Conservation (phyloP, 2,329 filamentous ascomycete genomes). For the Coniella lustricola region DNA sequence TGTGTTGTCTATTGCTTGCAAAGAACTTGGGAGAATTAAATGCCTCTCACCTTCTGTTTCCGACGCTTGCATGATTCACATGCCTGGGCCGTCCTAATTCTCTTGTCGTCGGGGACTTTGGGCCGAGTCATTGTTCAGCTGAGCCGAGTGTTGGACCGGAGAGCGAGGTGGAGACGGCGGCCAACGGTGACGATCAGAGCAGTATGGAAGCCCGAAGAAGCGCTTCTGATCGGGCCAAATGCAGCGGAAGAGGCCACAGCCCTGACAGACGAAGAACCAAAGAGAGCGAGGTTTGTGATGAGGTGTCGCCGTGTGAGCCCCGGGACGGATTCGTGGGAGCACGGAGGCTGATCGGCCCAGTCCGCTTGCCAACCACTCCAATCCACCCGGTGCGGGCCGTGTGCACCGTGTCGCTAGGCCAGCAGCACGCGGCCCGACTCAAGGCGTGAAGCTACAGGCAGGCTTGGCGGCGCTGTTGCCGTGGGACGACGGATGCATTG, state of each 20-base stretch:
- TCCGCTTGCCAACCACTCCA: not conserved
- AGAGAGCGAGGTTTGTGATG: not conserved
- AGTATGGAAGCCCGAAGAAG: not conserved
- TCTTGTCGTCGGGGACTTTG: slow-evolving; percentile 51
- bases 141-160: not conserved
- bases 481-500: too few species aligned
- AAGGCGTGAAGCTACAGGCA: too few species aligned
- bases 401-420: not conserved
- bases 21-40: not conserved
- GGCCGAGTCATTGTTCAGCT: slow-evolving; percentile 40
- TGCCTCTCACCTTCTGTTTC: slow-evolving; percentile 55
- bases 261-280: not conserved
- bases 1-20: too few species aligned
- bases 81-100: slow-evolving; percentile 56
- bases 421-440: not conserved
- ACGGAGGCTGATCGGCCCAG: slow-evolving; percentile 2
- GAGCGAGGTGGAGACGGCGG: not conserved
- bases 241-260: not conserved
- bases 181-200: not conserved
- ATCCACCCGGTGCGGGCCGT: slow-evolving; percentile 2
- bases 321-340: not conserved
- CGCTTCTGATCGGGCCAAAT: not conserved
- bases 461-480: too few species aligned
- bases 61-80: slow-evolving; percentile 59
- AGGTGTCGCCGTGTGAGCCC: not conserved